These are phyloP conservation scores for Metarhizium sp. DNA, from an alignment of 2,329 filamentous ascomycete species.

Conservation along the genomic window DNA sequence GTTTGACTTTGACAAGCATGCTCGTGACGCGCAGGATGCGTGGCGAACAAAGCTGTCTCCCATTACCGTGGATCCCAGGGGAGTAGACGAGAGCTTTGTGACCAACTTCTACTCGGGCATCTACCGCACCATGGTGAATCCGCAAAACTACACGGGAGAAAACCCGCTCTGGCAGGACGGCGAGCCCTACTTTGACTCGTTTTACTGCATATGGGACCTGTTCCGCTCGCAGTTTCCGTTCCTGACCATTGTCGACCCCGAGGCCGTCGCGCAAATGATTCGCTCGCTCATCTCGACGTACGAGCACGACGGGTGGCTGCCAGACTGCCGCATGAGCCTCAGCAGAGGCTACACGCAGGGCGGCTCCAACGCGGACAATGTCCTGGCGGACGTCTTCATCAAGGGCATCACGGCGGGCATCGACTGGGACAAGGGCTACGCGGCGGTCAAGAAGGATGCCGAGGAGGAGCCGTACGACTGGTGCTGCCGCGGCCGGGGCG, in stretches of 20 bases:
- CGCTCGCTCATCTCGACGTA: conserved; percentile 65
- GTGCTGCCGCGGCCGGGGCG: conserved; percentile 61
- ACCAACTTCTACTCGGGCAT: conserved; percentile 62
- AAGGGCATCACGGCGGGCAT: conserved; percentile 55
- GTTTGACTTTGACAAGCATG: conserved; percentile 51
- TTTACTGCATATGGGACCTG: conserved; percentile 69
- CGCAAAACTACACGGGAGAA: conserved; percentile 66
- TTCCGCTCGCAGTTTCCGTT: conserved; percentile 62
- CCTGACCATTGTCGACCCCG: conserved; percentile 57
- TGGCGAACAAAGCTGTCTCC: conserved; percentile 55
- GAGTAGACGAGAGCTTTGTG: conserved; percentile 44
- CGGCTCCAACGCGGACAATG: conserved; percentile 63
- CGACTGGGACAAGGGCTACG: conserved; percentile 58
- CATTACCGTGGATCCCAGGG: conserved; percentile 42
- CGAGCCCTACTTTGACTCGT: conserved; percentile 67
- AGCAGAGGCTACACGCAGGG: conserved; percentile 68
- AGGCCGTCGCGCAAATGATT: conserved; percentile 55
- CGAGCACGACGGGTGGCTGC: conserved; percentile 58
- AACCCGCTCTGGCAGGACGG: conserved; percentile 57
- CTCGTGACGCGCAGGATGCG: conserved; percentile 39
- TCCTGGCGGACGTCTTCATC: conserved; percentile 57
- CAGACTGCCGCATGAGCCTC: conserved; percentile 69
- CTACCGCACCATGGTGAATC: conserved; percentile 65
- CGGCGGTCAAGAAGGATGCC: conserved; percentile 63
- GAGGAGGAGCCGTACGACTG: conserved; percentile 62